Conservation (phyloP, 73 alveolate genomes). For the Tetrahymena borealis region DNA sequence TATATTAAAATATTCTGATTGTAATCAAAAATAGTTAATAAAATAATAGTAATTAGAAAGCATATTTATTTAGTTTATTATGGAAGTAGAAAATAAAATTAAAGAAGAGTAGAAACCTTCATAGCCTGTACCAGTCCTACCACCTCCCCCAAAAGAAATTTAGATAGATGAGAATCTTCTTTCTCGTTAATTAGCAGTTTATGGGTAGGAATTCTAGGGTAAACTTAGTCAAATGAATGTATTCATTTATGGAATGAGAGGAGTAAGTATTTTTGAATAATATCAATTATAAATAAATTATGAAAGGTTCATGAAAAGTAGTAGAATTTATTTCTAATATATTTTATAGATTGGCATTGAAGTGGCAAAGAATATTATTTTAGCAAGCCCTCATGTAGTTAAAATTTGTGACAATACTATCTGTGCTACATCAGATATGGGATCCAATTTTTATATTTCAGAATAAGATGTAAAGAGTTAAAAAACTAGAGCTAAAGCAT, state of each 20-base stretch:
- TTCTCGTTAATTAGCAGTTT: slow-evolving; percentile 40
- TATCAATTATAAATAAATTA: not conserved
- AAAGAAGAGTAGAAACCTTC: not conserved
- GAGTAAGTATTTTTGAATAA: slow-evolving; percentile 13
- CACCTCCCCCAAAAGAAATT: not conserved
- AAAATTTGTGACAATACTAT: slow-evolving; percentile 72
- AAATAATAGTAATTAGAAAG: no score
- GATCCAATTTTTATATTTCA: slow-evolving; percentile 89
- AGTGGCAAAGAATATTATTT: slow-evolving; percentile 94
- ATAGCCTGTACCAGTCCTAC: not conserved
- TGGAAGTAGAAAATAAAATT: not conserved
- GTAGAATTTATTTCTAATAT: not conserved
- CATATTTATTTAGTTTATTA: not conserved
- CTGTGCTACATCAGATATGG: slow-evolving; percentile 73
- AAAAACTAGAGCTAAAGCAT: slow-evolving; percentile 83
- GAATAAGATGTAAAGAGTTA: slow-evolving; percentile 81
- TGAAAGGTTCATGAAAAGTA: no score
- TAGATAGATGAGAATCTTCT: slow-evolving; percentile 29
- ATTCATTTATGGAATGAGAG: slow-evolving; percentile 40
- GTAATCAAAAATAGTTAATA: no score
- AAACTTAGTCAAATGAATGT: slow-evolving; percentile 15
- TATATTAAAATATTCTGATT: no score
- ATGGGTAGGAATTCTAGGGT: slow-evolving; percentile 29
- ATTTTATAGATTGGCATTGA: slow-evolving; percentile 74
- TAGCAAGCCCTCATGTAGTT: slow-evolving; percentile 95